Conservation (phyloP, 2,329 filamentous ascomycete genomes). For the Aspergillus fructus region DNA sequence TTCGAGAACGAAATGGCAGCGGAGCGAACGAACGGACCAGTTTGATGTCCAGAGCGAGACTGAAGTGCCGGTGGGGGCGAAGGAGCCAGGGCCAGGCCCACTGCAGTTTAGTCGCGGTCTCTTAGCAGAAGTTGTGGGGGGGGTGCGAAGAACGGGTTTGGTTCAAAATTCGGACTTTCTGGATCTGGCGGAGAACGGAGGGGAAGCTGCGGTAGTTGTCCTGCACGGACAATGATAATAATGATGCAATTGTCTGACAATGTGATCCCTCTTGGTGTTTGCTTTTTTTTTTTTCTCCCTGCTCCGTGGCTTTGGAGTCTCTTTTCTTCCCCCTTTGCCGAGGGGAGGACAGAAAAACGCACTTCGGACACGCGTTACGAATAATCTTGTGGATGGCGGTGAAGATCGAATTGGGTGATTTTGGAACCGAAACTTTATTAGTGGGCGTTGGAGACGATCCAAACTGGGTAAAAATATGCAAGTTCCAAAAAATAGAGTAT, state of each 20-base stretch:
- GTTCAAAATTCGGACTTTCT: constrained; percentile 2
- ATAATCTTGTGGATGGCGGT: constrained; percentile 7
- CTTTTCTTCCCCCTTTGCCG: neutral
- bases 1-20: constrained; percentile 7
- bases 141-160: neutral
- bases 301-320: neutral
- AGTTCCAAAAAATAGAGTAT: neutral
- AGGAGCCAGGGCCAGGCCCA: constrained; percentile 7
- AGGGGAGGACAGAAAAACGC: neutral
- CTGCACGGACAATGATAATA: constrained; percentile 5
- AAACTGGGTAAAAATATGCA: neutral
- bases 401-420: constrained; percentile 1
- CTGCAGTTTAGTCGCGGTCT: constrained; percentile 5
- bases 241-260: constrained; percentile 5
- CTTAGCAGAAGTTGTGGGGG: constrained; percentile 10
- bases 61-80: constrained; percentile 11
- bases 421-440: constrained; percentile 5
- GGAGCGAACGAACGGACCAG: constrained; percentile 6
- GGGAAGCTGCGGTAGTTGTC: neutral
- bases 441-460: neutral
- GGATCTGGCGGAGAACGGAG: neutral
- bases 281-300: constrained; percentile 5
- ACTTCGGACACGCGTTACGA: neutral
- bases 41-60: constrained; percentile 8
- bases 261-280: neutral